Conservation (phyloP, 768 basidiomycete species). For the Mycena vulgaris region DNA sequence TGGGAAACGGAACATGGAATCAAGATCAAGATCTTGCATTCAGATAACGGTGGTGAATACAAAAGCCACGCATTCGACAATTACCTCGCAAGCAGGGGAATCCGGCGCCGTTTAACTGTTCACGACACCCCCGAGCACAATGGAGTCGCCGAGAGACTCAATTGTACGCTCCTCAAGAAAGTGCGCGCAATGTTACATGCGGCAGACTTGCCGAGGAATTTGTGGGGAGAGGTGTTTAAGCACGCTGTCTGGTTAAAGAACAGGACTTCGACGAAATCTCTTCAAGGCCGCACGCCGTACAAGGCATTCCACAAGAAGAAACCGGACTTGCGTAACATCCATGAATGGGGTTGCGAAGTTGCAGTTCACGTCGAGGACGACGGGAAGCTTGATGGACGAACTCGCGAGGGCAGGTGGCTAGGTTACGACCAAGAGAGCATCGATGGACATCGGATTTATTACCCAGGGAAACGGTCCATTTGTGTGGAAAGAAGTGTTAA, state of each 20-base stretch:
- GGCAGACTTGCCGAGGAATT: conserved; percentile 37
- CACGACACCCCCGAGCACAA: not conserved
- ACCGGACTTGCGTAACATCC: not conserved
- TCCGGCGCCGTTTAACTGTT: conserved; percentile 36
- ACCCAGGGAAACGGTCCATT: not conserved
- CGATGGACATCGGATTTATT: too few species aligned
- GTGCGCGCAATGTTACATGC: conserved; percentile 47
- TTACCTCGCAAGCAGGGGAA: conserved; percentile 39
- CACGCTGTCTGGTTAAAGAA: not conserved
- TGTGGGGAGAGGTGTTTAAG: not conserved
- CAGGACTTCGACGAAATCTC: not conserved
- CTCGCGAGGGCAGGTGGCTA: not conserved
- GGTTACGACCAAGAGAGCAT: not conserved
- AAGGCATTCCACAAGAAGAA: conserved; percentile 20
- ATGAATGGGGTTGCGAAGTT: too few species aligned
- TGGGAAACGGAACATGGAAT: conserved; percentile 41
- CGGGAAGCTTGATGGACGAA: not conserved
- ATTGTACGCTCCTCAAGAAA: not conserved
- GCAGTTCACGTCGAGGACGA: too few species aligned
- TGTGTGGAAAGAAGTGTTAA: not conserved
- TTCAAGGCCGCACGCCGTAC: not conserved
- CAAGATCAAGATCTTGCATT: conserved; percentile 13
- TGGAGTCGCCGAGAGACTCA: not conserved
- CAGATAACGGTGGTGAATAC: conserved; percentile 28
- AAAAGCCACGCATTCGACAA: conserved; percentile 38